phyloP scores from a whole-genome alignment of 1,139 yeast species.

The Kodamaea sp. region DNA sequence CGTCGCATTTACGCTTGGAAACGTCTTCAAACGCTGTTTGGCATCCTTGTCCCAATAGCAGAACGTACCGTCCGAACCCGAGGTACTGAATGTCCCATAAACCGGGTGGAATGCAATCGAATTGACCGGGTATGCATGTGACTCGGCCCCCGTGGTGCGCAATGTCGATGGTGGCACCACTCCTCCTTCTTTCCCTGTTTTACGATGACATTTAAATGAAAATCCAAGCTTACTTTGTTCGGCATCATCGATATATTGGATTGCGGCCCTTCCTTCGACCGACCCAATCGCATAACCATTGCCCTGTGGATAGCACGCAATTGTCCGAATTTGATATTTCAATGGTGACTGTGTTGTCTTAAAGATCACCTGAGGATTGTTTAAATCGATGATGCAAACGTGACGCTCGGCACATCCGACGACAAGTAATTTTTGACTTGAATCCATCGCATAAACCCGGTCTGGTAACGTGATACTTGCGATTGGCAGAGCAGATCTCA shows the following conservation, averaged over 20 bases:
- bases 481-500: conserved; percentile 81
- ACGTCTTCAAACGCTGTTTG: conserved; percentile 79
- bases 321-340: conserved; percentile 83
- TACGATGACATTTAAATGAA: conserved; percentile 93
- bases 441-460: conserved; percentile 86
- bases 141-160: conserved; percentile 36
- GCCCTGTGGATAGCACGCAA: conserved; percentile 84
- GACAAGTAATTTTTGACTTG: conserved; percentile 74
- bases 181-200: conserved; percentile 24
- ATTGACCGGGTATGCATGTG: conserved; percentile 72
- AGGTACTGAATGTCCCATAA: conserved; percentile 88
- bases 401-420: conserved; percentile 93
- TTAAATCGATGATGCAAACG: conserved; percentile 69
- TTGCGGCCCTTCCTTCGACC: conserved; percentile 95
- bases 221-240: conserved; percentile 73
- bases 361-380: conserved; percentile 80
- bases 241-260: conserved; percentile 83
- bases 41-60: conserved; percentile 97
- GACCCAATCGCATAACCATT: conserved; percentile 92
- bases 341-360: conserved; percentile 75
- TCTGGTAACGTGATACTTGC: conserved; percentile 83
- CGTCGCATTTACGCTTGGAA: conserved; percentile 68
- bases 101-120: conserved; percentile 83
- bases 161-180: conserved; percentile 1
- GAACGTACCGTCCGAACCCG: conserved; percentile 93